Base-by-base conservation (phyloP, 805 yeast genomes). In the Zygotorulaspora florentina region DNA sequence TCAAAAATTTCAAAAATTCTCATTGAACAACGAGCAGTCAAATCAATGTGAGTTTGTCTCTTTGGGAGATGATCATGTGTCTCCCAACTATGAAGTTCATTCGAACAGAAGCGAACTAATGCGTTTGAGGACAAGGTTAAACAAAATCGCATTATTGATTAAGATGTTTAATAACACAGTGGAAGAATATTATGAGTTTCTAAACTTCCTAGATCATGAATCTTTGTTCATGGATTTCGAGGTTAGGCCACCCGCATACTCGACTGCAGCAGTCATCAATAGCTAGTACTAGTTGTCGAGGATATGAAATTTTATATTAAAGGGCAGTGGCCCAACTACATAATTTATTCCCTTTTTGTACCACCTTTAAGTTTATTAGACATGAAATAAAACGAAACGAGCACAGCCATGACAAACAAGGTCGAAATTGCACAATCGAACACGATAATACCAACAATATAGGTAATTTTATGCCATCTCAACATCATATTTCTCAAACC, bases 401-500 rank as follows among this genome's bases (percentile, higher is more conserved):
- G 34, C 7, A 54, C 50, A 1, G 59, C 50, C 8, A 54, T 11
- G 4, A 48, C 16, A 42, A 61, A 61, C 18, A 61, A 37, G 12
- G 46, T 31, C 1, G 55, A 38, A 9, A 56, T 40, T 7, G 51
- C 40, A 3, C 47, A 26, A 30, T 57, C 55, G 30, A 61, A 57
- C 7, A 55, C 38, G 1, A 45, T 17, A 8, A 51, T 52, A 1
- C 67, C 67, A 20, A 56, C 46, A 2, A 53, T 29, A 41, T 62
- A 56, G 6, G 65, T 52, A 9, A 60, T 31, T 28, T 50, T 46
- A 12, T 43, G 46, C 52, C 56, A 52, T 26, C 59, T 52, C 20
- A 59, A 39, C 67, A 63, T 63, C 11, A 61, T 45, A 42, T 63
- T 61, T 40, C 66, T 52, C 40, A 62, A 35, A 11, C 61, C 66